Percentiles rank a stretch among this genome's conserved stretches.
Conservation (phyloP, 2,329 filamentous ascomycete genomes). For the Aspergillus pseudoviridinutans region DNA sequence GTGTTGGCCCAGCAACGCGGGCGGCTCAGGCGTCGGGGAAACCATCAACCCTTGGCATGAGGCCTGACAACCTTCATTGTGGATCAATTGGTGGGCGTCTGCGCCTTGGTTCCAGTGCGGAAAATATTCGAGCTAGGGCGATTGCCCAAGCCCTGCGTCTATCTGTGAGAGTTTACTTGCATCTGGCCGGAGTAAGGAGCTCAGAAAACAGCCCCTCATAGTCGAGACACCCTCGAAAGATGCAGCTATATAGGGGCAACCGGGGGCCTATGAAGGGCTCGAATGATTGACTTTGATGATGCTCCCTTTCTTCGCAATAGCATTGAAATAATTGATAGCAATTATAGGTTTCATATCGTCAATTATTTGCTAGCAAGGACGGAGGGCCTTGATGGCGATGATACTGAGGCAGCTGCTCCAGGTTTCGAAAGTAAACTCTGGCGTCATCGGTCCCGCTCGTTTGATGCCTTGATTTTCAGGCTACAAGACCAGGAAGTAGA, state of each 20-base stretch:
- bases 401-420: not conserved
- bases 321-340: slow-evolving; percentile 14
- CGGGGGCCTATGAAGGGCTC: slow-evolving; percentile 16
- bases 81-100: slow-evolving; percentile 10
- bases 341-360: slow-evolving; percentile 3
- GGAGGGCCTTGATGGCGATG: not conserved
- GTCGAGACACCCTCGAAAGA: not conserved
- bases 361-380: slow-evolving; percentile 10
- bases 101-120: slow-evolving; percentile 13
- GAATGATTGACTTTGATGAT: slow-evolving; percentile 16
- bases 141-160: not conserved
- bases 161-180: not conserved
- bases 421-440: not conserved
- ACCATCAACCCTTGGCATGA: slow-evolving; percentile 24
- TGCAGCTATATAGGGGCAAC: not conserved
- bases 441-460: not conserved
- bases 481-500: not conserved
- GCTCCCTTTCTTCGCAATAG: slow-evolving; percentile 19
- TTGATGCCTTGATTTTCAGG: not conserved
- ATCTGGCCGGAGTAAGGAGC: not conserved
- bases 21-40: slow-evolving; percentile 28
- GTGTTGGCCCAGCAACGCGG: slow-evolving; percentile 36
- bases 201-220: not conserved
- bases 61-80: slow-evolving; percentile 8
- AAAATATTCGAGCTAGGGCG: not conserved